Conservation (phyloP, 164 flowering plant species). For the Dillenia turbinata region DNA sequence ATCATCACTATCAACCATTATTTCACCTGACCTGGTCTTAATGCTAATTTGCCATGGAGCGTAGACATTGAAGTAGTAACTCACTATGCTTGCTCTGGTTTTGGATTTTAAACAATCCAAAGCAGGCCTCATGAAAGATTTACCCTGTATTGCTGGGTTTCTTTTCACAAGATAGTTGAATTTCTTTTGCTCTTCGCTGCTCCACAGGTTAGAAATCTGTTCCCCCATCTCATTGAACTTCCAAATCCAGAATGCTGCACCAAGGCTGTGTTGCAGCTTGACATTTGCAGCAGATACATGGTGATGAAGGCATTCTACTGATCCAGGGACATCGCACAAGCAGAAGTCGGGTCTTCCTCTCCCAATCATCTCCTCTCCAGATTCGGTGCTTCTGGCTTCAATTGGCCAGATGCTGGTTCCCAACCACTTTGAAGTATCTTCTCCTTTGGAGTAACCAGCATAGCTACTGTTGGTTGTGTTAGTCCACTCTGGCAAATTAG, state of each 20-base stretch:
- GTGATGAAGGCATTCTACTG: constrained; percentile 26
- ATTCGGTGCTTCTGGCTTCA: constrained; percentile 6
- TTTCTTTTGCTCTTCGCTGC: constrained; percentile 23
- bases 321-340: constrained; percentile 26
- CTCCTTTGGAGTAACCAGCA: neutral
- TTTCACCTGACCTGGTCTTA: constrained; percentile 16
- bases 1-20: constrained; percentile 26
- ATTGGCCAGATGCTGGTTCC: constrained; percentile 41
- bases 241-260: constrained; percentile 40
- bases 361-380: constrained; percentile 11
- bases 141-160: constrained; percentile 16
- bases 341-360: constrained; percentile 32
- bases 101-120: constrained; percentile 19
- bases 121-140: constrained; percentile 22
- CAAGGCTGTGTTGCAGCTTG: constrained; percentile 26
- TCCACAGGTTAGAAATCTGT: constrained; percentile 41
- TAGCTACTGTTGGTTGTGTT: constrained; percentile 5
- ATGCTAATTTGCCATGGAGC: constrained; percentile 23
- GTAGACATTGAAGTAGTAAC: constrained; percentile 34
- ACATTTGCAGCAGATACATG: constrained; percentile 26
- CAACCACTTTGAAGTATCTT: constrained; percentile 23
- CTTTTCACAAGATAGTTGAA: constrained; percentile 26
- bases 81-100: constrained; percentile 19
- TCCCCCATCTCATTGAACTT: constrained; percentile 55
- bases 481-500: constrained; percentile 34